Evolutionary conservation across 441 rosid species (phyloP), one percentile per base, ranked within the genome.

Genomic region (Erodium moschatum): DNA sequence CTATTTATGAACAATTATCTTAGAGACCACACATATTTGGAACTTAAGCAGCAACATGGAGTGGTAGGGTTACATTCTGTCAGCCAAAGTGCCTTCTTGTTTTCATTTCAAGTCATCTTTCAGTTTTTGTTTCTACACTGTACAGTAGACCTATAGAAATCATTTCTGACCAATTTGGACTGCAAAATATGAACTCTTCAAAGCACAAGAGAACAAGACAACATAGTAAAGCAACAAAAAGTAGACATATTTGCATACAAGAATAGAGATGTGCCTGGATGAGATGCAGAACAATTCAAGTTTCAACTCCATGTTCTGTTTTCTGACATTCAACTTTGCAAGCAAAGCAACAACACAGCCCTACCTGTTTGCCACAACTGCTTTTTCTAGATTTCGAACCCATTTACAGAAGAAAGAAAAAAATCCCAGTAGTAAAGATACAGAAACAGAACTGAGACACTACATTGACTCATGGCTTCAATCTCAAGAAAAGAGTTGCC

Each of bases 101-200:
- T 67, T 72, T 72, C 50, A 69, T 70, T 74, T 74, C 38, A 33
- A 33, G 38, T 33, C 38, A 33, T 33, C 38, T 33, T 33, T 33
- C 38, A 33, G 38, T 33, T 33, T 33, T 33, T 72, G 77, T 73
- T 74, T 78, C 83, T 70, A 31, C 70, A 79, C 48, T 73, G 79
- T 65, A 81, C 85, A 76, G 79, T 24, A 24, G 27, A 24, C 27
- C 27, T 24, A 24, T 24, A 24, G 69, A 71, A 73, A 79, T 81
- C 71, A 83, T 75, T 66, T 20, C 61, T 79, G 81, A 71, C 76
- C 69, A 63, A 61, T 58, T 27, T 68, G 77, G 72, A 64, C 35
- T 67, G 71, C 56, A 74, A 70, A n/a, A 74, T 9, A 56, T 56
- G 63, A 44, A 64, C 48, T 0, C 48, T 44, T 71, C 58, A 77